Conservation (phyloP, 1,284 basidiomycete species). For the Stereum hirsutum region DNA sequence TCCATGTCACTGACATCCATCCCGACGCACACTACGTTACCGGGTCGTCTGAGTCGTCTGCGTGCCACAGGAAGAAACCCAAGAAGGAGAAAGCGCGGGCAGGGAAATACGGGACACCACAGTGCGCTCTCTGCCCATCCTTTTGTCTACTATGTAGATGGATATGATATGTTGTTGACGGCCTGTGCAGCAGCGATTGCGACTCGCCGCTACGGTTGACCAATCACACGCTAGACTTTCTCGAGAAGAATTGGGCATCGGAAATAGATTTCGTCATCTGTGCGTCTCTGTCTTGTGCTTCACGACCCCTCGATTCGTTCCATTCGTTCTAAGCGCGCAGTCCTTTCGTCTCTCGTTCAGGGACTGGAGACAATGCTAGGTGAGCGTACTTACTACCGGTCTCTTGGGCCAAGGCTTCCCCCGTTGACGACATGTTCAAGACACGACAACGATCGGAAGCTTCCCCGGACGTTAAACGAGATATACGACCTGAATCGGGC, state of each 20-base stretch:
- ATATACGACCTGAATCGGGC: slow-evolving; percentile 73
- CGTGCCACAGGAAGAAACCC: slow-evolving; percentile 59
- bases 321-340: background rate
- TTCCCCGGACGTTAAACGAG: slow-evolving; percentile 76
- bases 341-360: slow-evolving; percentile 25
- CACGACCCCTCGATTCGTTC: too few relatives aligned
- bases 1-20: slow-evolving; percentile 78
- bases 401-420: background rate
- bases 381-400: slow-evolving; percentile 21
- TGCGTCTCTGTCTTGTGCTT: too few relatives aligned
- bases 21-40: slow-evolving; percentile 58
- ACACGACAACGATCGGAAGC: slow-evolving; percentile 80
- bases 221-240: slow-evolving; percentile 75
- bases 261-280: slow-evolving; percentile 90
- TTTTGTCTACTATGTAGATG: slow-evolving; percentile 36
- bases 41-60: slow-evolving; percentile 39
- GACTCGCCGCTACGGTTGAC: slow-evolving; percentile 77
- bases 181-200: slow-evolving; percentile 56
- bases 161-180: background rate
- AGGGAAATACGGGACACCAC: slow-evolving; percentile 52
- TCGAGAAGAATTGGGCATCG: slow-evolving; percentile 72
- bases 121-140: too few relatives aligned
- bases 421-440: slow-evolving; percentile 27
- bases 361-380: slow-evolving; percentile 92
- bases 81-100: slow-evolving; percentile 43